Conservation (phyloP, 345 rosid genomes). For the Carallia pectinifolia region DNA sequence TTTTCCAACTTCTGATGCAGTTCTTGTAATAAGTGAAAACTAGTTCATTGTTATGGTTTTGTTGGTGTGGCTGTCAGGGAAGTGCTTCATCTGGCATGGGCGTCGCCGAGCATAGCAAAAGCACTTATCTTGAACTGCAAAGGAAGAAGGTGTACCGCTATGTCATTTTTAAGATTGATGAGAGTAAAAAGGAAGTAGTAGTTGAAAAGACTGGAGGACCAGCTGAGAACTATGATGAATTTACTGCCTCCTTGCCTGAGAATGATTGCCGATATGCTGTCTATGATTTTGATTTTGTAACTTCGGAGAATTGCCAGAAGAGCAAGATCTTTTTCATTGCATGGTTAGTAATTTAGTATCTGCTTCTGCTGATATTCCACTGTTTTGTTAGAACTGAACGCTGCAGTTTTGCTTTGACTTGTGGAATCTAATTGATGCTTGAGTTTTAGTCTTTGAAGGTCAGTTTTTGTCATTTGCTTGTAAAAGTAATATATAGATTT, state of each 20-base stretch:
- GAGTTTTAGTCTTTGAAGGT: neutral
- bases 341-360: slow-evolving; percentile 2
- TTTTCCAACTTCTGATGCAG: too few species aligned
- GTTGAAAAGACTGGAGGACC: slow-evolving; percentile 16
- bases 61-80: neutral
- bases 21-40: too few species aligned
- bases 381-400: neutral
- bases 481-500: too few species aligned
- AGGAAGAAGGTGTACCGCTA: neutral
- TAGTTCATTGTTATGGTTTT: too few species aligned
- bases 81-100: slow-evolving; percentile 16
- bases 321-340: slow-evolving; percentile 11
- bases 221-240: slow-evolving; percentile 14
- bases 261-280: slow-evolving; percentile 18
- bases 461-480: too few species aligned
- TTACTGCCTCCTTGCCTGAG: slow-evolving; percentile 11
- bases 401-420: neutral
- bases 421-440: neutral
- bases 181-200: slow-evolving; percentile 1
- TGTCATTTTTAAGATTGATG: slow-evolving; percentile 2
- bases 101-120: slow-evolving; percentile 8
- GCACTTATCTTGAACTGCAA: slow-evolving; percentile 5
- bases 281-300: slow-evolving; percentile 17
- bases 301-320: slow-evolving; percentile 13
- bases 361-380: neutral